Percentiles rank a stretch among this genome's conserved stretches.
These are phyloP conservation scores for Phyllosticta citriasiana DNA, from an alignment of 2,329 filamentous ascomycete species.

Conservation along the genomic window DNA sequence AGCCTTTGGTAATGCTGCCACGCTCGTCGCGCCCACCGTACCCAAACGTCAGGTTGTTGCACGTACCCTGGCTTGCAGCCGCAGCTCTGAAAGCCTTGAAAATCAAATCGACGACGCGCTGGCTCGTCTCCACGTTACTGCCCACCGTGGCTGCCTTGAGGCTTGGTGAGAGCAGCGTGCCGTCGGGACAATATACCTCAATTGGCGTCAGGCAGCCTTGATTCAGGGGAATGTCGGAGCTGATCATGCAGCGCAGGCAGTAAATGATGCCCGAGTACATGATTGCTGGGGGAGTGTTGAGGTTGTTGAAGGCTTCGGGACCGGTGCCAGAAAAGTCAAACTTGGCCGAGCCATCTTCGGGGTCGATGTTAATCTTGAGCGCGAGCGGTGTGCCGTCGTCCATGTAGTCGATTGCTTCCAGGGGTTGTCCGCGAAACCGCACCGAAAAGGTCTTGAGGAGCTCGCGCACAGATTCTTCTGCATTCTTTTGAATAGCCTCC, in stretches of 20 bases:
- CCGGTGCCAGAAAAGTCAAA: slow-evolving; percentile 15
- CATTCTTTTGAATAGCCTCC: slow-evolving; percentile 28
- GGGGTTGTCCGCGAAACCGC: slow-evolving; percentile 2
- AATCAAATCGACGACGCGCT: slow-evolving; percentile 18
- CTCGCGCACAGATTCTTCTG: slow-evolving; percentile 25
- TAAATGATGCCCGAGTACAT: slow-evolving; percentile 49
- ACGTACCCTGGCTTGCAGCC: slow-evolving; percentile 15
- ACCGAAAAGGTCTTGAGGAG: slow-evolving; percentile 16
- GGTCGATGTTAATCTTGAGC: slow-evolving; percentile 11
- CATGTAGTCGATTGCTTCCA: slow-evolving; percentile 11
- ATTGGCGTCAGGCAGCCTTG: slow-evolving; percentile 31
- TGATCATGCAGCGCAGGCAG: slow-evolving; percentile 27
- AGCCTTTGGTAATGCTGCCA: slow-evolving; percentile 1
- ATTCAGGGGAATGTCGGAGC: slow-evolving; percentile 31
- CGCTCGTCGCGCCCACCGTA: slow-evolving; percentile 15
- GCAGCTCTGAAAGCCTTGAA: slow-evolving; percentile 14
- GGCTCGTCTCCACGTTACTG: slow-evolving; percentile 12
- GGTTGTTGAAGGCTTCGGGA: slow-evolving; percentile 12
- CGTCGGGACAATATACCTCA: slow-evolving; percentile 24
- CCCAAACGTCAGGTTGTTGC: slow-evolving; percentile 18
- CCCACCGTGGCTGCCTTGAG: slow-evolving; percentile 23
- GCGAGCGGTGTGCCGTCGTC: slow-evolving; percentile 14
- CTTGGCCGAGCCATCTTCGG: slow-evolving; percentile 10
- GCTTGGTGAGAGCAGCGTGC: slow-evolving; percentile 26
- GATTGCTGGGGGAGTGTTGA: slow-evolving; percentile 15